Percentiles rank a stretch among this genome's conserved stretches.
These are phyloP conservation scores for maize (Zea mays) DNA, from an alignment of 176 grass and related monocot species.

Conservation along the genomic window DNA sequence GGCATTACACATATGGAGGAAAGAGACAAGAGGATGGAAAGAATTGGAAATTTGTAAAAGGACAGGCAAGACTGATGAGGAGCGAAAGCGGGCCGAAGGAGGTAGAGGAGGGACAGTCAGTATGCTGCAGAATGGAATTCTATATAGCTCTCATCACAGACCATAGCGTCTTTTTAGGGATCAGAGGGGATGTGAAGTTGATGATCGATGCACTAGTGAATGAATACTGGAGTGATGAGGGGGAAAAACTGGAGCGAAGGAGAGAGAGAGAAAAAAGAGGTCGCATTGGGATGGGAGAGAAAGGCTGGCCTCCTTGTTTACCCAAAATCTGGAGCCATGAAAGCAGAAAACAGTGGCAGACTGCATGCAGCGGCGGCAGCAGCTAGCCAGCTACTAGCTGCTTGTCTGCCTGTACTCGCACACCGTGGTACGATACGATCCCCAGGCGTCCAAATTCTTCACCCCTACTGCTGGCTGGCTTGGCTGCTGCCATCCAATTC, in stretches of 20 bases:
- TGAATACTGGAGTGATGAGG: not conserved
- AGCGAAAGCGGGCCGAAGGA: not conserved
- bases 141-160: conserved; percentile 47
- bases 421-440: conserved; percentile 59
- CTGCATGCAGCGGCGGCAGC: conserved; percentile 37
- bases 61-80: conserved; percentile 16
- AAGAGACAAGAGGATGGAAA: conserved; percentile 50
- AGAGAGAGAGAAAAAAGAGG: no score
- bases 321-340: conserved; percentile 53
- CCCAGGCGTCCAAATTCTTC: conserved; percentile 49
- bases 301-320: conserved; percentile 57
- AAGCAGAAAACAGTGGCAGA: conserved; percentile 50
- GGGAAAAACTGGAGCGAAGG: not conserved
- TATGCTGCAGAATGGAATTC: conserved; percentile 27
- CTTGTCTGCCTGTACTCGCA: conserved; percentile 45
- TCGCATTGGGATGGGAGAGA: conserved; percentile 57
- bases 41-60: conserved; percentile 52
- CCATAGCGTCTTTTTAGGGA: conserved; percentile 52
- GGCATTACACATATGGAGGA: conserved; percentile 33
- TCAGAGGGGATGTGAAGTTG: conserved; percentile 23
- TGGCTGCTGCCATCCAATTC: not conserved
- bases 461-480: not conserved
- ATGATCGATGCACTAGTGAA: conserved; percentile 4
- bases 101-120: not conserved
- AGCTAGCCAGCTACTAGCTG: no score